Evolutionary conservation across 176 grass and related monocot genomes (phyloP).

Genomic region (Aegilops sharonensis): DNA sequence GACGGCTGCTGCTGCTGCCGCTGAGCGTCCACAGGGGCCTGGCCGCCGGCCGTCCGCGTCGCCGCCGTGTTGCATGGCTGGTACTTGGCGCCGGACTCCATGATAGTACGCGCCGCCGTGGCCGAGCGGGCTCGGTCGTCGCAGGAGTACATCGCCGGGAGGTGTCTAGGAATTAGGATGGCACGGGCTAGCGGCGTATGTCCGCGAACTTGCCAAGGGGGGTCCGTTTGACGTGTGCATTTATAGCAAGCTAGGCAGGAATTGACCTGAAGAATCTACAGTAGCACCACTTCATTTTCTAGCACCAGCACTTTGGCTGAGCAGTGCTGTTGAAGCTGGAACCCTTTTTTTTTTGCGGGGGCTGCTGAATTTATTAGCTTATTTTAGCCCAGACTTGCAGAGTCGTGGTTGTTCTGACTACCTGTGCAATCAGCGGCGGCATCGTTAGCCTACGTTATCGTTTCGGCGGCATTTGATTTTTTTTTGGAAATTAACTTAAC

Average conservation of each 20-base stretch:
- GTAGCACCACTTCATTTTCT: neutral
- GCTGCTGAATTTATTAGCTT: too few relatives aligned
- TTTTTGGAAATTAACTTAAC: neutral
- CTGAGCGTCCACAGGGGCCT: neutral
- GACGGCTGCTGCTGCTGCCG: neutral
- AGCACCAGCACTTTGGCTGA: neutral
- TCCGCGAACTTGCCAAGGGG: neutral
- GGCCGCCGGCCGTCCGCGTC: neutral
- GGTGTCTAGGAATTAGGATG: too few relatives aligned
- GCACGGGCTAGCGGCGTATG: neutral
- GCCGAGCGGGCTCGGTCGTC: slow-evolving; percentile 12
- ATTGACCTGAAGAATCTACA: neutral
- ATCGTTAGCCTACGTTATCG: too few relatives aligned
- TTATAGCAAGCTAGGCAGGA: slow-evolving; percentile 12
- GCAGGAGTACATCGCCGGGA: slow-evolving; percentile 32
- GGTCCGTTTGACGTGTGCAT: neutral
- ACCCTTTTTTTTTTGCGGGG: too few relatives aligned
- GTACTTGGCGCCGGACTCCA: slow-evolving; percentile 8
- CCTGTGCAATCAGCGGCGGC: neutral
- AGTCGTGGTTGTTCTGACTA: slow-evolving; percentile 38
- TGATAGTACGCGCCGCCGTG: neutral
- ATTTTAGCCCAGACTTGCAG: neutral
- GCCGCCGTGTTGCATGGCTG: neutral
- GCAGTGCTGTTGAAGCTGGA: neutral
- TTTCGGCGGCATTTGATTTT: too few relatives aligned